Evolutionary conservation across 768 basidiomycete species (phyloP).

Genomic region (Tricholoma flavovirens): DNA sequence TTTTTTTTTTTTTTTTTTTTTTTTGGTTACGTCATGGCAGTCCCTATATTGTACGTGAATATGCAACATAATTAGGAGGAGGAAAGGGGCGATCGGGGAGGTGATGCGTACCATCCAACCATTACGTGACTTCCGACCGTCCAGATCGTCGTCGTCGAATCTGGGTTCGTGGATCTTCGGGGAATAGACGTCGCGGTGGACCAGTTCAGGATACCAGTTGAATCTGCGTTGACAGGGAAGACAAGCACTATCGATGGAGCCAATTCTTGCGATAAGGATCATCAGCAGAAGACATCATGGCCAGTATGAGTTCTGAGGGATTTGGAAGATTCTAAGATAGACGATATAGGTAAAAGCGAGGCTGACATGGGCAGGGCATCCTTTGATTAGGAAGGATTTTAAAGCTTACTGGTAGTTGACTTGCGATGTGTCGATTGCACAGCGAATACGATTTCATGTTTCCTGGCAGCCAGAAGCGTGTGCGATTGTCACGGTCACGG

Average conservation of each 20-base stretch:
- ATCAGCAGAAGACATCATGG: conserved; percentile 25
- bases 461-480: too few species aligned
- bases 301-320: conserved; percentile 22
- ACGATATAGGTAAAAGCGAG: conserved; percentile 10
- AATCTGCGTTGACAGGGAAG: conserved; percentile 23
- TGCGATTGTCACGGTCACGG: not conserved
- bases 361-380: conserved; percentile 7
- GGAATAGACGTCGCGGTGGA: conserved; percentile 30
- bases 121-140: conserved; percentile 26
- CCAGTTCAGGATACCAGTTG: conserved; percentile 7
- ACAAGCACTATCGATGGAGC: conserved; percentile 19
- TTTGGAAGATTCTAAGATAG: too few species aligned
- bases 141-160: conserved; percentile 36
- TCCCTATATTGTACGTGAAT: conserved; percentile 29
- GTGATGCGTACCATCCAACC: conserved; percentile 39
- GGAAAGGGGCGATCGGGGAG: conserved; percentile 10
- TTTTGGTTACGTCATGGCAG: conserved; percentile 25
- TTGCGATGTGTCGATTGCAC: not conserved
- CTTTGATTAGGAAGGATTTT: conserved; percentile 9
- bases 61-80: not conserved
- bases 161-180: conserved; percentile 39
- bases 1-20: conserved; percentile 30
- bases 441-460: not conserved
- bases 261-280: conserved; percentile 16
- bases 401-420: conserved; percentile 6